A percentile compares a stretch with the other conserved stretches of the same genome.
Evolutionary conservation across 345 rosid species (phyloP).

Genomic region (Eucalyptus victrix): DNA sequence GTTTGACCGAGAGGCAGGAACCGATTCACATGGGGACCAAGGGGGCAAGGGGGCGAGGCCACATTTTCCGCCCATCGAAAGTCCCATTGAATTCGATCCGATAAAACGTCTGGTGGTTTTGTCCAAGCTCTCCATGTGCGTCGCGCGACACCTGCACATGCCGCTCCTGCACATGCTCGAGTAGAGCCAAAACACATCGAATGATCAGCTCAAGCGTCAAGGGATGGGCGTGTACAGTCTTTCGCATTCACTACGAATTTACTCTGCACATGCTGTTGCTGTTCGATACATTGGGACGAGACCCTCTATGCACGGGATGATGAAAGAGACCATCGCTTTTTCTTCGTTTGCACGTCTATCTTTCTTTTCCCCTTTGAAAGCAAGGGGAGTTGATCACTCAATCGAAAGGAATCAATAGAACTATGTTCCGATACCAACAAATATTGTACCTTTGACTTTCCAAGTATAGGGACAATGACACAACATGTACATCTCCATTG

Average conservation of each 20-base stretch:
- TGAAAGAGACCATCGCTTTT: background rate
- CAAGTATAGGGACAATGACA: background rate
- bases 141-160: background rate
- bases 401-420: background rate
- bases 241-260: background rate
- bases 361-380: background rate
- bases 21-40: background rate
- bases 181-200: background rate
- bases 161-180: background rate
- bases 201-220: background rate
- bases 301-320: background rate
- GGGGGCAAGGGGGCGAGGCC: background rate
- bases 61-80: background rate
- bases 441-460: background rate
- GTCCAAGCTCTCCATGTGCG: background rate
- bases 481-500: background rate
- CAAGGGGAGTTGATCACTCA: background rate
- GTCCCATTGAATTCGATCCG: background rate
- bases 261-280: background rate
- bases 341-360: background rate
- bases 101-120: background rate
- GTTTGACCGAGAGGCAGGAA: background rate
- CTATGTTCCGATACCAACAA: background rate
- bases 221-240: background rate
- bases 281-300: background rate